Evolutionary conservation across 2,329 filamentous ascomycete species (phyloP).

Genomic region (Xylaria sp.): DNA sequence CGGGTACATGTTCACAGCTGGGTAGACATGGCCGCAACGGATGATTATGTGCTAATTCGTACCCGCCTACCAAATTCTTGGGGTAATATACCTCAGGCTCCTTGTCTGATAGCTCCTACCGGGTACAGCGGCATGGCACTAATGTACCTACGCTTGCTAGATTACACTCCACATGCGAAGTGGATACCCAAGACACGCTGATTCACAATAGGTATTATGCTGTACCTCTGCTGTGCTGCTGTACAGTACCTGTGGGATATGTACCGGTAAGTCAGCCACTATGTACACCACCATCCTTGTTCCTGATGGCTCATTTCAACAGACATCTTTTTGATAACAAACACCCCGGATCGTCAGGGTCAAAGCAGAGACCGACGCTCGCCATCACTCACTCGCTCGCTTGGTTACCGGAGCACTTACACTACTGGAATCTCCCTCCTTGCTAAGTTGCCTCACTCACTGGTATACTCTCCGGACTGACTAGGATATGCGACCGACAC

Average conservation of each 20-base stretch:
- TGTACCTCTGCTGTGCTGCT: background rate
- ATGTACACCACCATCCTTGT: slow-evolving; percentile 11
- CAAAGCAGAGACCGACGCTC: slow-evolving; percentile 9
- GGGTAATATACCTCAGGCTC: background rate
- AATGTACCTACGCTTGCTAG: background rate
- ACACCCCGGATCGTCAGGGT: slow-evolving; percentile 24
- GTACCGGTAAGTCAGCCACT: background rate
- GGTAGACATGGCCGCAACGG: background rate
- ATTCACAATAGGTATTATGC: too few relatives aligned
- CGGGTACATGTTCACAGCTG: background rate
- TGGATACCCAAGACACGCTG: background rate
- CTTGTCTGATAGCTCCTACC: background rate
- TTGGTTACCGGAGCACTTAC: background rate
- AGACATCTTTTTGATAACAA: slow-evolving; percentile 12
- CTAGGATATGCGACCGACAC: slow-evolving; percentile 7
- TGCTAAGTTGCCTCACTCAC: background rate
- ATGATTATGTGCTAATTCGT: background rate
- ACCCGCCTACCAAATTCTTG: background rate
- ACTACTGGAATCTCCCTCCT: background rate
- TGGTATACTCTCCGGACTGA: background rate
- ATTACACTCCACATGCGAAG: background rate
- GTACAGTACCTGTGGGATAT: background rate
- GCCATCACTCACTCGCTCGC: background rate
- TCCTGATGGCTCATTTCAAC: slow-evolving; percentile 8
- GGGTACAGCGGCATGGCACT: background rate